Percentiles rank a stretch among this genome's conserved stretches.
These are phyloP conservation scores for Alternaria conjuncta DNA, from an alignment of 2,329 filamentous ascomycete species.

Conservation along the genomic window DNA sequence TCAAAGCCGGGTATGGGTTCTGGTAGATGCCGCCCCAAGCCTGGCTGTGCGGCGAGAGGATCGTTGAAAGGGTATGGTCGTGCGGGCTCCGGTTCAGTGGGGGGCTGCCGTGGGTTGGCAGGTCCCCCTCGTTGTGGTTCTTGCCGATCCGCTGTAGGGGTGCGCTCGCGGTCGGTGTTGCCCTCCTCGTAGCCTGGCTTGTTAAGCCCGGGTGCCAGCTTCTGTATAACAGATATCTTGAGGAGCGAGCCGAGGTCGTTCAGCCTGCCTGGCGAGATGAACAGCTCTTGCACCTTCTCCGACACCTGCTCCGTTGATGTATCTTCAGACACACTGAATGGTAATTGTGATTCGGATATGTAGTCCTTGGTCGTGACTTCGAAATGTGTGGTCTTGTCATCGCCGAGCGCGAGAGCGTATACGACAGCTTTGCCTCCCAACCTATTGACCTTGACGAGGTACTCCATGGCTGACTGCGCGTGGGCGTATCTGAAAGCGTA, in stretches of 20 bases:
- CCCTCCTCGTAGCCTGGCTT: slow-evolving; percentile 79
- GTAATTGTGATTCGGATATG: slow-evolving; percentile 67
- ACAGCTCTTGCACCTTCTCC: slow-evolving; percentile 62
- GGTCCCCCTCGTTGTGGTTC: slow-evolving; percentile 34
- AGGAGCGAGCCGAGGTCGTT: slow-evolving; percentile 72
- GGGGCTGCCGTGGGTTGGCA: slow-evolving; percentile 57
- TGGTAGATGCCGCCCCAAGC: slow-evolving; percentile 68
- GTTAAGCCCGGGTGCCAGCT: slow-evolving; percentile 76
- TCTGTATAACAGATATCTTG: slow-evolving; percentile 82
- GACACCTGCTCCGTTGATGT: slow-evolving; percentile 54
- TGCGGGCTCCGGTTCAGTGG: slow-evolving; percentile 63
- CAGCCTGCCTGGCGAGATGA: slow-evolving; percentile 75
- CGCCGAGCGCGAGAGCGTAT: slow-evolving; percentile 76
- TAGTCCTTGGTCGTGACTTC: slow-evolving; percentile 79
- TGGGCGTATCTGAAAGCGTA: slow-evolving; percentile 89
- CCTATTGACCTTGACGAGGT: slow-evolving; percentile 80
- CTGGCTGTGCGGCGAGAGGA: slow-evolving; percentile 66
- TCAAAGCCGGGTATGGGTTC: slow-evolving; percentile 91
- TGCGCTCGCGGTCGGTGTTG: slow-evolving; percentile 18
- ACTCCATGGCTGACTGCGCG: slow-evolving; percentile 82
- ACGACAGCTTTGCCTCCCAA: slow-evolving; percentile 85
- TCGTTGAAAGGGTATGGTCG: slow-evolving; percentile 72
- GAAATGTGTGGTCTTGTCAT: slow-evolving; percentile 80
- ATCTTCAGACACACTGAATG: slow-evolving; percentile 57
- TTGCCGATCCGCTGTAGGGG: slow-evolving; percentile 52